Evolutionary conservation across 2,329 filamentous ascomycete species (phyloP).

Genomic region (Elsinoe perseae): DNA sequence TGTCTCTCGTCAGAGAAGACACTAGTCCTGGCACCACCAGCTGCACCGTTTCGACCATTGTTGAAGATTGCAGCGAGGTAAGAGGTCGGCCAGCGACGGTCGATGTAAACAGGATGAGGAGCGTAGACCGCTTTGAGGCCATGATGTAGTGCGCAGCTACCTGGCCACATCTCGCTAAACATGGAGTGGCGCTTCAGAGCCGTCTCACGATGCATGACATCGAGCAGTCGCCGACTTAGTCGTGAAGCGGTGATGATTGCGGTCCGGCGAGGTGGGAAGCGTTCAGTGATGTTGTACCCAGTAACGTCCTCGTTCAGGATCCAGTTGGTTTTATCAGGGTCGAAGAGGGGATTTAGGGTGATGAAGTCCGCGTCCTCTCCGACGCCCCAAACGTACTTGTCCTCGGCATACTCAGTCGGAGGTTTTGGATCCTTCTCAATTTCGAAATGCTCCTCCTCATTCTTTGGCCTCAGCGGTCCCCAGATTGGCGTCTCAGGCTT

Average conservation of each 20-base stretch:
- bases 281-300: constrained; percentile 52
- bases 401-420: constrained; percentile 48
- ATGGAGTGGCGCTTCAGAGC: constrained; percentile 60
- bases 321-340: constrained; percentile 64
- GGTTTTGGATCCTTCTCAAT: constrained; percentile 46
- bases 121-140: constrained; percentile 68
- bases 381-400: constrained; percentile 56
- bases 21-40: constrained; percentile 40
- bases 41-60: constrained; percentile 45
- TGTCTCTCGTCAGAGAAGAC: constrained; percentile 46
- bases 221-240: constrained; percentile 57
- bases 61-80: constrained; percentile 51
- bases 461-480: constrained; percentile 38
- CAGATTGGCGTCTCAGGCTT: constrained; percentile 42
- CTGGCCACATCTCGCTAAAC: constrained; percentile 75
- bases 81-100: constrained; percentile 47
- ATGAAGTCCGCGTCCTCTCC: constrained; percentile 68
- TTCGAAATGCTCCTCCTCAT: constrained; percentile 42
- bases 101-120: constrained; percentile 51
- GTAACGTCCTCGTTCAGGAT: constrained; percentile 63
- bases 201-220: constrained; percentile 68
- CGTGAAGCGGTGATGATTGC: constrained; percentile 66
- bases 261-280: constrained; percentile 57
- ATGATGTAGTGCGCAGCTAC: constrained; percentile 62
- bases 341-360: constrained; percentile 69